Conservation (phyloP, 2,329 filamentous ascomycete genomes). For the Aspergillus melleus region DNA sequence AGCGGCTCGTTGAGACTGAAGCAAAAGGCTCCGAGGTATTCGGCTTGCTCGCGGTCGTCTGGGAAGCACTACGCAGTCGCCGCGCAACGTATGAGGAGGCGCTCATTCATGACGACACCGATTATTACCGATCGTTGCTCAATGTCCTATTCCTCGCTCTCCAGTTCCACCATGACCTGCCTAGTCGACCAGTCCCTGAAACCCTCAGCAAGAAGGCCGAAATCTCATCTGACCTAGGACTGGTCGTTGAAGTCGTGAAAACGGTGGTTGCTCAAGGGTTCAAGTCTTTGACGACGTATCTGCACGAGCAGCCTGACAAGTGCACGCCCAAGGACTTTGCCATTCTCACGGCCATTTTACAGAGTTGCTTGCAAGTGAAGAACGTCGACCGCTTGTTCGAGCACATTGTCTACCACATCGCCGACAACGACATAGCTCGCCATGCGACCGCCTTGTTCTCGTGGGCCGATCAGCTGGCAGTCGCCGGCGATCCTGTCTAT, state of each 20-base stretch:
- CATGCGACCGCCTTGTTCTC: slow-evolving; percentile 86
- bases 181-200: slow-evolving; percentile 36
- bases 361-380: slow-evolving; percentile 77
- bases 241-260: slow-evolving; percentile 76
- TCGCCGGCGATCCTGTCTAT: slow-evolving; percentile 82
- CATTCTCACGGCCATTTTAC: slow-evolving; percentile 82
- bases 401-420: slow-evolving; percentile 68
- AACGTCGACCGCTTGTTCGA: slow-evolving; percentile 70
- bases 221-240: slow-evolving; percentile 50
- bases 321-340: slow-evolving; percentile 78
- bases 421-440: slow-evolving; percentile 68
- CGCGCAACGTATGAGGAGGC: slow-evolving; percentile 61
- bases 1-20: slow-evolving; percentile 67
- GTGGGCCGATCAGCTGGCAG: slow-evolving; percentile 82
- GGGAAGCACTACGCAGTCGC: slow-evolving; percentile 59
- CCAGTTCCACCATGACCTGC: slow-evolving; percentile 48
- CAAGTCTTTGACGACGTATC: slow-evolving; percentile 72
- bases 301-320: slow-evolving; percentile 71
- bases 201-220: slow-evolving; percentile 37
- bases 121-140: slow-evolving; percentile 80
- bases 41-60: slow-evolving; percentile 57
- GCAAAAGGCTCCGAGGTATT: slow-evolving; percentile 53
- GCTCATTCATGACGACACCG: slow-evolving; percentile 56
- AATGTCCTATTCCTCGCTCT: slow-evolving; percentile 83
- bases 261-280: slow-evolving; percentile 79